phyloP scores from a whole-genome alignment of 208 protist species.

The Wallacemonas sp. region DNA sequence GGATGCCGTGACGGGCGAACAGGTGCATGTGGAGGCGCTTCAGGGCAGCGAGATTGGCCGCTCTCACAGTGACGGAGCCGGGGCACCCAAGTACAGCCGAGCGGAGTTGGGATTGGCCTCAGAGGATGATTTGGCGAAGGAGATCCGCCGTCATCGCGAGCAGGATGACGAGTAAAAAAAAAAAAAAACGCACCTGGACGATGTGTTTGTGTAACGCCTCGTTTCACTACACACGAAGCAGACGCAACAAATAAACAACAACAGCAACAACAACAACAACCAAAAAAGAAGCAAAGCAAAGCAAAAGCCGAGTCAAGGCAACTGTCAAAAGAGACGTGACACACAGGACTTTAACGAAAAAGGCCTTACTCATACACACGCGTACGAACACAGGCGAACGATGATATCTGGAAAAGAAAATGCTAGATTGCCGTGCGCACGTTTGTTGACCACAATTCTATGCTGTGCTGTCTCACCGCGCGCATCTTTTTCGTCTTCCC shows the following conservation, averaged over 20 bases:
- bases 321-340: too few relatives aligned
- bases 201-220: neutral
- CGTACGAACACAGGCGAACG: too few relatives aligned
- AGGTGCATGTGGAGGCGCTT: slow-evolving; percentile 12
- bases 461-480: too few relatives aligned
- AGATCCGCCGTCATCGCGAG: slow-evolving; percentile 14
- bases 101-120: slow-evolving; percentile 23
- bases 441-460: too few relatives aligned
- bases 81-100: slow-evolving; percentile 6
- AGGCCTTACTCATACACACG: too few relatives aligned
- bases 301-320: too few relatives aligned
- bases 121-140: slow-evolving; percentile 29
- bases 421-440: too few relatives aligned
- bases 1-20: slow-evolving; percentile 16
- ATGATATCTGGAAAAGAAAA: too few relatives aligned
- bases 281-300: neutral
- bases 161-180: neutral
- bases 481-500: too few relatives aligned
- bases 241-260: too few relatives aligned
- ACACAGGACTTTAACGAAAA: too few relatives aligned
- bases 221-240: too few relatives aligned
- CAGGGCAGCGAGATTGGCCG: neutral
- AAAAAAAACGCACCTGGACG: neutral
- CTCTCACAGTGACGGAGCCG: neutral
- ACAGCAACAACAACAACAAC: neutral